Conservation (phyloP, 768 basidiomycete species). For the Paxillus ammoniavirescens region DNA sequence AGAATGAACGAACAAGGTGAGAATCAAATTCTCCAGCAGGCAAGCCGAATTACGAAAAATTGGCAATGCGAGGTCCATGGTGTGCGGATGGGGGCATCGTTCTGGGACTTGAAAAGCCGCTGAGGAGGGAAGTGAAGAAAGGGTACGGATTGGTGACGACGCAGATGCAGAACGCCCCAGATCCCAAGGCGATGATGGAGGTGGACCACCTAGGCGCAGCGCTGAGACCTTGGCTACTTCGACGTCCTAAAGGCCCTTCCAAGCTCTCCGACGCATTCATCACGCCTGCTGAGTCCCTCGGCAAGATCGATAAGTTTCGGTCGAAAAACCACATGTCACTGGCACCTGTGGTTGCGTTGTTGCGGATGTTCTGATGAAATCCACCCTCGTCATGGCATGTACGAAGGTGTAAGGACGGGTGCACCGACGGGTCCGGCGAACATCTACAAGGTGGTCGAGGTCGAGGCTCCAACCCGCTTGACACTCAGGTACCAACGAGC, state of each 20-base stretch:
- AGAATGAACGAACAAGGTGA: slow-evolving; percentile 64
- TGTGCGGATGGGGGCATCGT: slow-evolving; percentile 69
- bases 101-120: slow-evolving; percentile 45
- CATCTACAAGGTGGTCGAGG: slow-evolving; percentile 63
- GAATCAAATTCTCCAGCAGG: slow-evolving; percentile 85
- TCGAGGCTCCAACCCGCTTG: slow-evolving; percentile 37
- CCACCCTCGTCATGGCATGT: slow-evolving; percentile 67
- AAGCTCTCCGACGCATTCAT: slow-evolving; percentile 47
- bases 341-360: slow-evolving; percentile 30
- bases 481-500: slow-evolving; percentile 16
- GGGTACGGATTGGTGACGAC: slow-evolving; percentile 50
- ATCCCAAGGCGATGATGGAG: slow-evolving; percentile 12
- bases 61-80: slow-evolving; percentile 73
- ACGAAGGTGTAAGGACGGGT: slow-evolving; percentile 65
- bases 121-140: not conserved
- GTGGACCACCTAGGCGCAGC: slow-evolving; percentile 2
- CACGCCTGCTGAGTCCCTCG: slow-evolving; percentile 43
- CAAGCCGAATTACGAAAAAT: slow-evolving; percentile 63
- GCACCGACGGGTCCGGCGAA: slow-evolving; percentile 71
- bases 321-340: slow-evolving; percentile 45
- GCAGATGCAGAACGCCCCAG: slow-evolving; percentile 46
- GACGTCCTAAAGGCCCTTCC: slow-evolving; percentile 46
- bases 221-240: slow-evolving; percentile 68
- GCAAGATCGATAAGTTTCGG: slow-evolving; percentile 59
- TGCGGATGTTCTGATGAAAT: slow-evolving; percentile 47